These are phyloP conservation scores for Rhodotorula kratochvilovae DNA, from an alignment of 768 basidiomycete genomes.

Conservation along the genomic window DNA sequence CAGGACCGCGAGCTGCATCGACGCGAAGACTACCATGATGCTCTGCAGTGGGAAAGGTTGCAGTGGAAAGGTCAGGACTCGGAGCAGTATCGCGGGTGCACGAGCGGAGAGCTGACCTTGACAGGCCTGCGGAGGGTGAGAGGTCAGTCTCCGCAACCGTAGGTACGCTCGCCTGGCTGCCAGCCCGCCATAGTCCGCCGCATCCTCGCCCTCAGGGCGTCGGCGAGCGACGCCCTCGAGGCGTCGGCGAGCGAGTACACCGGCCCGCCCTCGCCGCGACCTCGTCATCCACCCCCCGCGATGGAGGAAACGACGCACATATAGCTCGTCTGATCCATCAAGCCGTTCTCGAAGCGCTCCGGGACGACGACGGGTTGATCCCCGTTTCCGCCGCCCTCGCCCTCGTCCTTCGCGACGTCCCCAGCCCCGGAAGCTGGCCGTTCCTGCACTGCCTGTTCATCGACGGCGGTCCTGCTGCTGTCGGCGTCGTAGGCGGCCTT, in stretches of 20 bases:
- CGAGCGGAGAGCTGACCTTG: slow-evolving; percentile 1
- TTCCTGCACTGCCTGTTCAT: not conserved
- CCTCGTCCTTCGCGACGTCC: not conserved
- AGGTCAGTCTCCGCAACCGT: too few species aligned
- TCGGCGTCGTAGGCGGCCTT: not conserved
- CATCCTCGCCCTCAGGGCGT: too few species aligned
- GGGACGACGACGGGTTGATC: not conserved
- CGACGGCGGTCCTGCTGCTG: not conserved
- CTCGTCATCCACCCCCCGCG: too few species aligned
- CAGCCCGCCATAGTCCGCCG: too few species aligned
- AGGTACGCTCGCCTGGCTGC: too few species aligned
- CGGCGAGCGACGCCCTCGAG: too few species aligned
- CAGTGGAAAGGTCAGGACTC: too few species aligned
- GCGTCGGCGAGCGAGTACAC: too few species aligned
- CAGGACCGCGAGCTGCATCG: slow-evolving; percentile 37
- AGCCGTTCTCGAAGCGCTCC: slow-evolving; percentile 9
- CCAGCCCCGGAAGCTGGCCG: not conserved
- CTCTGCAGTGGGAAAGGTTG: too few species aligned
- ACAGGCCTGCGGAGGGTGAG: slow-evolving; percentile 1
- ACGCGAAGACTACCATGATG: slow-evolving; percentile 45
- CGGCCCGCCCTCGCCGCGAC: too few species aligned
- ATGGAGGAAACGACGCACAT: not conserved
- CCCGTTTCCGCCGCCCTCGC: not conserved
- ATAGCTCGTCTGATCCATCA: slow-evolving; percentile 16
- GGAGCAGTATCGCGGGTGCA: too few species aligned